Evolutionary conservation across 2,329 filamentous ascomycete genomes (phyloP).

Genomic region (Geosmithia putterillii): DNA sequence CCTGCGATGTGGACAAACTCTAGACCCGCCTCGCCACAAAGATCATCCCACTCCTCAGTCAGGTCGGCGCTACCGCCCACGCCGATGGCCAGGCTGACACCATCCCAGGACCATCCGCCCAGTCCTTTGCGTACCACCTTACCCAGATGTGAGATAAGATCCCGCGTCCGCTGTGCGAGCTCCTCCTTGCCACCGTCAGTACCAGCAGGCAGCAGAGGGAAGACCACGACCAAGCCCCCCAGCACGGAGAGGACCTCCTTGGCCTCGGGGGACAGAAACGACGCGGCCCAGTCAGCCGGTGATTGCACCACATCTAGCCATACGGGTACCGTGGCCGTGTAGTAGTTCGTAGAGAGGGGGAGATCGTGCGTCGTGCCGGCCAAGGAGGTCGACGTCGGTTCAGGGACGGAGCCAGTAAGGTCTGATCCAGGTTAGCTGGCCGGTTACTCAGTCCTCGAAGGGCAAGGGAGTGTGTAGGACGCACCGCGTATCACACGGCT

Average conservation of each 20-base stretch:
- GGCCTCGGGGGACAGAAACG: constrained; percentile 49
- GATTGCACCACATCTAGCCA: constrained; percentile 52
- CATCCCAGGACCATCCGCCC: constrained; percentile 53
- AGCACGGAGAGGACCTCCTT: constrained; percentile 48
- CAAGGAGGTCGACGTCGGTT: constrained; percentile 22
- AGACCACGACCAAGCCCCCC: constrained; percentile 41
- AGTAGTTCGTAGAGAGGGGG: constrained; percentile 46
- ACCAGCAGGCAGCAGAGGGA: constrained; percentile 11
- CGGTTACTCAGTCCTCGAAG: background rate
- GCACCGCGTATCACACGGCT: constrained; percentile 41
- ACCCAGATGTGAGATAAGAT: constrained; percentile 38
- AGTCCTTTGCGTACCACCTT: constrained; percentile 43
- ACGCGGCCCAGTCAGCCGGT: constrained; percentile 39
- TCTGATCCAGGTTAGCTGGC: constrained; percentile 21
- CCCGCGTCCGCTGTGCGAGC: constrained; percentile 5
- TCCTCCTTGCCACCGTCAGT: background rate
- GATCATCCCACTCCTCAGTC: constrained; percentile 49
- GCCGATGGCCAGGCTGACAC: constrained; percentile 46
- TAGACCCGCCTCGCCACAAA: constrained; percentile 42
- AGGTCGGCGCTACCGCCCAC: constrained; percentile 30
- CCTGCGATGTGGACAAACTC: constrained; percentile 48
- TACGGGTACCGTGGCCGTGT: constrained; percentile 45
- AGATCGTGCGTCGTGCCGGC: constrained; percentile 49
- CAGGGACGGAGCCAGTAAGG: constrained; percentile 35
- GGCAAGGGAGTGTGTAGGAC: background rate